These are phyloP conservation scores for Westerdykella aurantiaca DNA, from an alignment of 2,329 filamentous ascomycete genomes.

Conservation along the genomic window DNA sequence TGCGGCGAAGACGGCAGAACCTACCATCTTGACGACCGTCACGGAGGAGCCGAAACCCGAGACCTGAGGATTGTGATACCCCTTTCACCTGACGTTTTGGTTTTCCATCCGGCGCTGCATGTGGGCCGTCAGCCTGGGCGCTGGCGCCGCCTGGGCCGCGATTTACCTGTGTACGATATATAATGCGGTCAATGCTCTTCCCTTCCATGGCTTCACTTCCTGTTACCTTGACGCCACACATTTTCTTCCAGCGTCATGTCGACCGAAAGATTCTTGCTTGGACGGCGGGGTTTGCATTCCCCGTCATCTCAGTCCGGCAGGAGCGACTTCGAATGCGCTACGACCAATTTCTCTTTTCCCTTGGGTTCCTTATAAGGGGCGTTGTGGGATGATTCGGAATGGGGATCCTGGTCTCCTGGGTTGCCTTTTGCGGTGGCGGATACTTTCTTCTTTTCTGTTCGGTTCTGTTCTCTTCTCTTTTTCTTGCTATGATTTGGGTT, in stretches of 20 bases:
- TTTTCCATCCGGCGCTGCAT: background rate
- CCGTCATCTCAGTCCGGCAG: background rate
- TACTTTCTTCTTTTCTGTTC: too few relatives aligned
- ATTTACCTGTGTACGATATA: background rate
- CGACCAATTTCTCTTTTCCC: too few relatives aligned
- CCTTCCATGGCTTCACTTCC: slow-evolving; percentile 1
- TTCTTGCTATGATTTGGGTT: too few relatives aligned
- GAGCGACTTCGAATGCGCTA: too few relatives aligned
- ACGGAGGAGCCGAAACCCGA: slow-evolving; percentile 20
- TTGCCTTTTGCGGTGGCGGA: too few relatives aligned
- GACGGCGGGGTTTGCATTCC: background rate
- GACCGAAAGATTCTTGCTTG: background rate
- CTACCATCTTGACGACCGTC: slow-evolving; percentile 20
- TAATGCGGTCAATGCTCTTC: slow-evolving; percentile 2
- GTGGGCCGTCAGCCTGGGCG: background rate
- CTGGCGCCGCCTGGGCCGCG: too few relatives aligned
- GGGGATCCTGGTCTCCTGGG: too few relatives aligned
- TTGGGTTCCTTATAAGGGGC: too few relatives aligned
- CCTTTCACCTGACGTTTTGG: background rate
- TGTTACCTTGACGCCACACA: background rate
- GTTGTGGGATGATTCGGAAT: too few relatives aligned
- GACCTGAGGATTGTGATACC: background rate
- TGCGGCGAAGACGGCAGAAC: slow-evolving; percentile 20
- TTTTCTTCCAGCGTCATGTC: background rate
- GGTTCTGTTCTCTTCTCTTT: too few relatives aligned